Percentiles rank a stretch among this genome's conserved stretches.
phyloP scores from a whole-genome alignment of 345 rosid genomes.

The Corymbia maculata region DNA sequence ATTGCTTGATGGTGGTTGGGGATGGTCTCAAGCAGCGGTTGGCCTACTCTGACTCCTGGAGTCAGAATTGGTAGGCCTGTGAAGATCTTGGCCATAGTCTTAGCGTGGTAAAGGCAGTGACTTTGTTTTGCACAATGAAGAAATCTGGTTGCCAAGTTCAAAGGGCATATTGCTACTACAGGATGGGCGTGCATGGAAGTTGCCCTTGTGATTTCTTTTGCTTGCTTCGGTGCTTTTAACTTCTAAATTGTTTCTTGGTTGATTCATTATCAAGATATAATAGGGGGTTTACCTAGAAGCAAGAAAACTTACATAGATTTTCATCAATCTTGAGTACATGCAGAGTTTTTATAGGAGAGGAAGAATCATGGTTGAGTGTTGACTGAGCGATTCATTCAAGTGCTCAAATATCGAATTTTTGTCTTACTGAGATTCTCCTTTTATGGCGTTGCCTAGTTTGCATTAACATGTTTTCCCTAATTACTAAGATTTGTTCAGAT shows the following conservation, averaged over 20 bases:
- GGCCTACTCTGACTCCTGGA: slow-evolving; percentile 30
- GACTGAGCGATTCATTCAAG: not conserved
- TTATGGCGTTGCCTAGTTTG: not conserved
- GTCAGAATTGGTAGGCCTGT: slow-evolving; percentile 9
- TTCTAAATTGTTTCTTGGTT: not conserved
- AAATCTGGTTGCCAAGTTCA: not conserved
- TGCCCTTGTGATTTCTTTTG: not conserved
- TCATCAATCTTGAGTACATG: not conserved
- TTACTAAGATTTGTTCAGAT: not conserved
- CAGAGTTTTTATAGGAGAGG: not conserved
- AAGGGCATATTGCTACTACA: not conserved
- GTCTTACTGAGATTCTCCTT: not conserved
- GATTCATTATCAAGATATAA: not conserved
- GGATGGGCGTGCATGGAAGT: not conserved
- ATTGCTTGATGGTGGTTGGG: not conserved
- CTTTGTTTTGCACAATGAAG: not conserved
- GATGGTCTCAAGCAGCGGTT: slow-evolving; percentile 6
- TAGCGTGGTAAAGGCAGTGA: not conserved
- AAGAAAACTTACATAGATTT: not conserved
- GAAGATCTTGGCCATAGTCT: slow-evolving; percentile 1
- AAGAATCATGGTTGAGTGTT: not conserved
- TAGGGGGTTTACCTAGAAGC: not conserved
- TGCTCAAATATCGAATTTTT: not conserved
- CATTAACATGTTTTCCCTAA: not conserved
- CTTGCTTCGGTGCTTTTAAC: not conserved